Evolutionary conservation across 306 rosid species (phyloP), one percentile per base, ranked within the genome.

Genomic region (Castanopsis chinensis): DNA sequence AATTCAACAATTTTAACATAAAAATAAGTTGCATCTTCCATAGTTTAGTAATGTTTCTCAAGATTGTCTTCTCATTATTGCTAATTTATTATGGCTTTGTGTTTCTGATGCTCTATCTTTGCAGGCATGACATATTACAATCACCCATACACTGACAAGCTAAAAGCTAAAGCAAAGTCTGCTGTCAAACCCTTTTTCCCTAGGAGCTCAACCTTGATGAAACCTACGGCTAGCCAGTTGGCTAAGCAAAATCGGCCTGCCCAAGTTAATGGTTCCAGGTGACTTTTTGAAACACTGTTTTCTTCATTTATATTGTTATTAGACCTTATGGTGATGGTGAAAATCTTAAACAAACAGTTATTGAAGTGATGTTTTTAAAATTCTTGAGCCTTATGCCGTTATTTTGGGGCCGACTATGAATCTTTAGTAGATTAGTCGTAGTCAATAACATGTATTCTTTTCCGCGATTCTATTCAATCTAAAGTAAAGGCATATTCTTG

Each of bases 161-260:
- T 82, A 63, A 89, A 79, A 56, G 80, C 80, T 23, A 88, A 83
- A 75, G 84, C 82, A 75, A 85, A 81, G 69, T 68, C 85, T 77
- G 79, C 84, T 81, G 64, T 37, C 58, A 84, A 84, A 75, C 76
- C 85, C 27, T 79, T 81, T 54, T 60, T 72, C 33, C 74, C 82
- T 57, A 86, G 88, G 89, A 83, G 87, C 83, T 91, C 97, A 63
- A 95, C 99, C 45, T 88, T 95, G 85, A 89, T 95, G 97, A 95
- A 92, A 83, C 95, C 99, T 73, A 92, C 99, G 27, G 97, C 95
- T 37, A 91, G 99, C 88, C 98, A 87, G 76, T 85, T 95, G 71
- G 99, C 99, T n/a, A 92, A 93, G 86, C 95, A 90, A 82, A 90
- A 88, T 69, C 78, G 78, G 12, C 76, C 82, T 33, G 49, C 73